phyloP scores from a whole-genome alignment of 371 early-diverging fungal species.

The Apophysomyces elegans region DNA sequence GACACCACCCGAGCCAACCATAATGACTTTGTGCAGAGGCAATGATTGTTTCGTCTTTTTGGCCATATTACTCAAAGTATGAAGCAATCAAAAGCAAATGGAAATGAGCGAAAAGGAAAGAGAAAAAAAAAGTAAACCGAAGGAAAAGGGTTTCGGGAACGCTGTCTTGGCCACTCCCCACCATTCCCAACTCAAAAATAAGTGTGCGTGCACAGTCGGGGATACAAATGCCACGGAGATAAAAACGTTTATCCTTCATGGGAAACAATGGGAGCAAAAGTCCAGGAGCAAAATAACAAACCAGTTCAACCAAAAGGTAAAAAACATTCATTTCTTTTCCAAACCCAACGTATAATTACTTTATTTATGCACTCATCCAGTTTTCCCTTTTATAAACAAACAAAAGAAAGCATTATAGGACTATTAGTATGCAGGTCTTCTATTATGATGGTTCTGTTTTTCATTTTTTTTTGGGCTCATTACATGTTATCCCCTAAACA shows the following conservation, averaged over 20 bases:
- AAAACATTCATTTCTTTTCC: too few species aligned
- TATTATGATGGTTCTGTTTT: neutral
- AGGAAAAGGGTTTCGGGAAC: neutral
- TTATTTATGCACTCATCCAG: neutral
- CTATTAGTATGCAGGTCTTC: neutral
- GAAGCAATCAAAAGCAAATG: too few species aligned
- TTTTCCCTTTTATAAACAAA: constrained; percentile 1
- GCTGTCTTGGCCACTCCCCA: too few species aligned
- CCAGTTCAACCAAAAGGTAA: too few species aligned
- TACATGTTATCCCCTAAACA: constrained; percentile 1
- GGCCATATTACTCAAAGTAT: constrained; percentile 17
- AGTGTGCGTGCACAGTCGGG: too few species aligned
- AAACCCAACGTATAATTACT: neutral
- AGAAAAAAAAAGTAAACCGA: neutral
- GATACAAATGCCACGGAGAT: too few species aligned
- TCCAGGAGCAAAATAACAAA: too few species aligned
- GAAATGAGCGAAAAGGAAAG: neutral
- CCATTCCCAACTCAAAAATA: too few species aligned
- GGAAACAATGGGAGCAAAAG: too few species aligned
- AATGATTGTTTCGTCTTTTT: constrained; percentile 55
- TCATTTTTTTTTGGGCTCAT: too few species aligned
- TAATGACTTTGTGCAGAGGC: constrained; percentile 84
- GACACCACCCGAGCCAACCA: constrained; percentile 91
- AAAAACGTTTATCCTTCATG: too few species aligned
- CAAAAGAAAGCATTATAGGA: neutral